These are phyloP conservation scores for Onygena corvina DNA, from an alignment of 2,329 filamentous ascomycete species.

Conservation along the genomic window DNA sequence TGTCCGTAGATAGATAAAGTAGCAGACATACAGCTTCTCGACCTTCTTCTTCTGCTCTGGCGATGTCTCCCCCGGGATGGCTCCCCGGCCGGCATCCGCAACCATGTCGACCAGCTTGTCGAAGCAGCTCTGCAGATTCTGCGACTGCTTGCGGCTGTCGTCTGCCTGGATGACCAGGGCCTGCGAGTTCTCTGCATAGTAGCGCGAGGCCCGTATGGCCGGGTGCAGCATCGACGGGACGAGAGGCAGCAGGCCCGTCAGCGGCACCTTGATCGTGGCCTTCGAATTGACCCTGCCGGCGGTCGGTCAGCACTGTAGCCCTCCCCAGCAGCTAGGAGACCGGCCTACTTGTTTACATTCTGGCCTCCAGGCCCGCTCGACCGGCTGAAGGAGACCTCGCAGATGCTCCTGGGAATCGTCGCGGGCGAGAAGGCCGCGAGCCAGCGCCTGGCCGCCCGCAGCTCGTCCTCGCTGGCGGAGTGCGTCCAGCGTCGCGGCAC, in stretches of 20 bases:
- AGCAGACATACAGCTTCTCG: constrained; percentile 39
- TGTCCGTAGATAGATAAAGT: not conserved
- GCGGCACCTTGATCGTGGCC: constrained; percentile 48
- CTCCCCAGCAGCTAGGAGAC: not conserved
- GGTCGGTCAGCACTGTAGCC: not conserved
- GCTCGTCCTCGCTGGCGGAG: not conserved
- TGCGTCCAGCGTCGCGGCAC: not conserved
- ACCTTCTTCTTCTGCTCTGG: constrained; percentile 44
- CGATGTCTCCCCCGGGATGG: constrained; percentile 50
- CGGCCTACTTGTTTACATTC: constrained; percentile 54
- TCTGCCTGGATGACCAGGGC: constrained; percentile 51
- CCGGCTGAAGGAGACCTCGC: constrained; percentile 50
- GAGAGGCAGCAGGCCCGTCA: constrained; percentile 41
- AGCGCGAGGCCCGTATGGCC: constrained; percentile 42
- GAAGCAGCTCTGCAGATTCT: constrained; percentile 50
- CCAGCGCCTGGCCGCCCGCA: constrained; percentile 43
- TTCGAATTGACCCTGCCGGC: constrained; percentile 50
- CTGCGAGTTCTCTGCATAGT: constrained; percentile 42
- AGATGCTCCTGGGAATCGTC: constrained; percentile 45
- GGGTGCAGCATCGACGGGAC: constrained; percentile 45
- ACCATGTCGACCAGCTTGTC: constrained; percentile 46
- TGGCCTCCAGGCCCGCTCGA: constrained; percentile 55
- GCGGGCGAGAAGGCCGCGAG: constrained; percentile 42
- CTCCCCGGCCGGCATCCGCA: constrained; percentile 37
- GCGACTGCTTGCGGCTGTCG: constrained; percentile 49